Percentiles rank a stretch among this genome's conserved stretches.
Conservation (phyloP, 2,329 filamentous ascomycete species). For the Pyrenophora graminea region DNA sequence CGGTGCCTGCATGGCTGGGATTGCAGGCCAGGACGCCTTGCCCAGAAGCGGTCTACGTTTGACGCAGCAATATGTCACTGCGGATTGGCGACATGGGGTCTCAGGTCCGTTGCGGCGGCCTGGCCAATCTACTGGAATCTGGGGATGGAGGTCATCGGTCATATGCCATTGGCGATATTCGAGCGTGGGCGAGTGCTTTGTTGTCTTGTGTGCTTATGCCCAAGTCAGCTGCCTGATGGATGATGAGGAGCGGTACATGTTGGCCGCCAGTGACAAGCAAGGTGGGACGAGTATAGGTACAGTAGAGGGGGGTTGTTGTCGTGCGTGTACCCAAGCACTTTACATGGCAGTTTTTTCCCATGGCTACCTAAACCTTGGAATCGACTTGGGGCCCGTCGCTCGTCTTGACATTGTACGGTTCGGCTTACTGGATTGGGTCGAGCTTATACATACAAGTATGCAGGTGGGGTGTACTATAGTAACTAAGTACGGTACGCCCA, state of each 20-base stretch:
- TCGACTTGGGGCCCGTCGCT: too few species aligned
- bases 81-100: constrained; percentile 13
- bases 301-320: neutral
- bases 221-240: neutral
- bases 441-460: too few species aligned
- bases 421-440: too few species aligned
- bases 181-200: neutral
- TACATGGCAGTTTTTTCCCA: neutral
- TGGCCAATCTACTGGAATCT: constrained; percentile 18
- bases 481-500: too few species aligned
- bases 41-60: neutral
- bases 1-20: constrained; percentile 2
- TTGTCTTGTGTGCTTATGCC: neutral
- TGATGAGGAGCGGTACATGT: too few species aligned
- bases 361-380: too few species aligned
- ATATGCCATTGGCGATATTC: neutral
- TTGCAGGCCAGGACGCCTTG: constrained; percentile 6
- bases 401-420: too few species aligned
- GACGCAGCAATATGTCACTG: constrained; percentile 7
- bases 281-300: too few species aligned
- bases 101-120: constrained; percentile 6
- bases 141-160: constrained; percentile 7
- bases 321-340: neutral
- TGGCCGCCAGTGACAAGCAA: too few species aligned
- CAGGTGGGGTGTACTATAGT: too few species aligned